Evolutionary conservation across 345 rosid species (phyloP), one percentile per base, ranked within the genome.

Genomic region (Nasturtium officinale): DNA sequence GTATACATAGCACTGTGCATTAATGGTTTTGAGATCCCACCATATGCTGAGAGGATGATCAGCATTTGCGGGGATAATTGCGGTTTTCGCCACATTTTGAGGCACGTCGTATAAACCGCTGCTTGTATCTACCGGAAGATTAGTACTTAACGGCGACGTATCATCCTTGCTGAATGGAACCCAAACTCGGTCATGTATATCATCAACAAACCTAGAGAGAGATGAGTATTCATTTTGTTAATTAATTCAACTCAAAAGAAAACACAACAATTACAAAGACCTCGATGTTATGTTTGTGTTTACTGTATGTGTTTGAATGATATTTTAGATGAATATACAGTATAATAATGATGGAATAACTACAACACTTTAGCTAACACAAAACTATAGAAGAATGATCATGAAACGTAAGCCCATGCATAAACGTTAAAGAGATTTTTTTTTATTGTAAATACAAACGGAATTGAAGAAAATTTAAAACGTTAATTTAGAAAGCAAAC

Each of bases 131-230:
- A 69, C 10, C 1, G 16, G 9, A 13, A 5, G 18, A n/a, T 65
- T 7, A 2, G 85, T 73, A 1, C 28, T 71, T 71, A 64, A 0
- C 13, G 38, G 54, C 9, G 47, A 10, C 5, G 74, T 76, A 0
- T 35, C 2, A 1, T 3, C 0, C 20, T 0, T 9, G 0, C 1
- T 65, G 20, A 0, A 46, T 21, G 85, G 85, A 16, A 3, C 9
- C 85, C 90, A 86, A 10, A 75, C 6, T 18, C 87, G 82, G 43
- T 86, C 87, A 38, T 47, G 51, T 4, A 73, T 29, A 26, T 86
- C 87, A 47, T 84, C 72, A 13, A 63, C 54, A 67, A 58, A 84
- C 86, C 90, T 81, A 28, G 6, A 46, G 11, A 45, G 15, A 45
- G 7, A 52, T 11, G 29, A 72, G 37, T n/a, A 6, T 29, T 50